Evolutionary conservation across 2,329 filamentous ascomycete genomes (phyloP).

Genomic region (Thielaviopsis punctulata): DNA sequence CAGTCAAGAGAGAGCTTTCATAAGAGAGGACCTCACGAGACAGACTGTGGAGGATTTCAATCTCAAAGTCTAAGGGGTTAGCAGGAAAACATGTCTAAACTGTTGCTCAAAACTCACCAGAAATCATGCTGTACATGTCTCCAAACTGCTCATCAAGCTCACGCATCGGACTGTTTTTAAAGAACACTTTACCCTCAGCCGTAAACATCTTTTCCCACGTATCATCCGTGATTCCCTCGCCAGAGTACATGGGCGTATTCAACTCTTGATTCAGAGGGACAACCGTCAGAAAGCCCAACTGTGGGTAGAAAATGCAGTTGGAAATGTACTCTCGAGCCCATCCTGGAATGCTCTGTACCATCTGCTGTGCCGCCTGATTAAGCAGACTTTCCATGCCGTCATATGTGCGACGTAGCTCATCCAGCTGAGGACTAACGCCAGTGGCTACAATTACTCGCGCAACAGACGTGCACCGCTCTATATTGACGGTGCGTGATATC

Average conservation of each 20-base stretch:
- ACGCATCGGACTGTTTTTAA: conserved; percentile 68
- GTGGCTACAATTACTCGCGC: conserved; percentile 54
- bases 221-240: conserved; percentile 38
- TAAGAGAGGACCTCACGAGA: conserved; percentile 52
- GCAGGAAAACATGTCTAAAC: not conserved
- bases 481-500: conserved; percentile 6
- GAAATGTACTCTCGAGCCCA: conserved; percentile 34
- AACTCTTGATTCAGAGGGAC: conserved; percentile 39
- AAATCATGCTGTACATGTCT: conserved; percentile 71
- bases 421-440: conserved; percentile 57
- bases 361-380: conserved; percentile 44
- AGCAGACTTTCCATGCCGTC: conserved; percentile 62
- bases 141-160: conserved; percentile 69
- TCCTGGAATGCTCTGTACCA: conserved; percentile 45
- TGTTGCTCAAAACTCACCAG: conserved; percentile 34
- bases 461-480: conserved; percentile 40
- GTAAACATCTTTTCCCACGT: conserved; percentile 65
- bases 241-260: conserved; percentile 39
- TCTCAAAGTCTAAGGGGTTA: conserved; percentile 51
- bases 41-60: conserved; percentile 69
- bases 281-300: conserved; percentile 75
- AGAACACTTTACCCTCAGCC: conserved; percentile 57
- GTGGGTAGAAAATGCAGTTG: conserved; percentile 80
- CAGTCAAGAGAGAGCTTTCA: conserved; percentile 44
- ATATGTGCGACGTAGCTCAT: conserved; percentile 61